phyloP scores from a whole-genome alignment of 257 asterid genomes.

The Primulina eburnea region DNA sequence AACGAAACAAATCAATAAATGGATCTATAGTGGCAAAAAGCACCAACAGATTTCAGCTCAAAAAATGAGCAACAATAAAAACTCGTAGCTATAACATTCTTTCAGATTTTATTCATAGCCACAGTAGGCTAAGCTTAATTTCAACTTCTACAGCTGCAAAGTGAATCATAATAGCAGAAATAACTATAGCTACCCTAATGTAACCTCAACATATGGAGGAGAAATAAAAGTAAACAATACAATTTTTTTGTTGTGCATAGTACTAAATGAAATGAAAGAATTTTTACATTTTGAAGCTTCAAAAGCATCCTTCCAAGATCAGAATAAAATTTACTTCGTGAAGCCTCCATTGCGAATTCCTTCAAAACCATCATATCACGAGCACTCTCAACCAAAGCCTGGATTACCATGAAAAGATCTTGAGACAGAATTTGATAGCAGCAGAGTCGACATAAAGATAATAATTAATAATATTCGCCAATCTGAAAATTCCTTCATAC shows the following conservation, averaged over 20 bases:
- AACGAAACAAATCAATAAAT: not conserved
- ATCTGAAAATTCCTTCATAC: not conserved
- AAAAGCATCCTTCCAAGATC: slow-evolving; percentile 89
- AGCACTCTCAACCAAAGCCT: slow-evolving; percentile 83
- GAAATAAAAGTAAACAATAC: not conserved
- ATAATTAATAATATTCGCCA: not conserved
- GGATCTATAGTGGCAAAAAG: not conserved
- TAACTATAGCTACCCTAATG: slow-evolving; percentile 1
- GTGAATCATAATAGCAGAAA: slow-evolving; percentile 10
- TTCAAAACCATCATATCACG: slow-evolving; percentile 74
- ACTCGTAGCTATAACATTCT: not conserved
- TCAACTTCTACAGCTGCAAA: slow-evolving; percentile 2
- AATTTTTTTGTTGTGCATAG: slow-evolving; percentile 1
- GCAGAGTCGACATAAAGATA: slow-evolving; percentile 8
- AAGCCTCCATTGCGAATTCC: slow-evolving; percentile 89
- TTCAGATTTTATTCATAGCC: not conserved
- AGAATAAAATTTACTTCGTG: slow-evolving; percentile 71
- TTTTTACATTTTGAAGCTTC: slow-evolving; percentile 76
- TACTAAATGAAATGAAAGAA: slow-evolving; percentile 28
- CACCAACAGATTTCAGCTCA: not conserved
- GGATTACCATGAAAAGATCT: slow-evolving; percentile 31
- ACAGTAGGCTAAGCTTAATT: not conserved
- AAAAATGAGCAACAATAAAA: not conserved
- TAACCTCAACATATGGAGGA: slow-evolving; percentile 17
- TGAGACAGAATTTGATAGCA: slow-evolving; percentile 16